Evolutionary conservation across 225 moss, liverwort and hornwort genomes (phyloP), one percentile per base, ranked within the genome.

Genomic region (Polytrichum commune): DNA sequence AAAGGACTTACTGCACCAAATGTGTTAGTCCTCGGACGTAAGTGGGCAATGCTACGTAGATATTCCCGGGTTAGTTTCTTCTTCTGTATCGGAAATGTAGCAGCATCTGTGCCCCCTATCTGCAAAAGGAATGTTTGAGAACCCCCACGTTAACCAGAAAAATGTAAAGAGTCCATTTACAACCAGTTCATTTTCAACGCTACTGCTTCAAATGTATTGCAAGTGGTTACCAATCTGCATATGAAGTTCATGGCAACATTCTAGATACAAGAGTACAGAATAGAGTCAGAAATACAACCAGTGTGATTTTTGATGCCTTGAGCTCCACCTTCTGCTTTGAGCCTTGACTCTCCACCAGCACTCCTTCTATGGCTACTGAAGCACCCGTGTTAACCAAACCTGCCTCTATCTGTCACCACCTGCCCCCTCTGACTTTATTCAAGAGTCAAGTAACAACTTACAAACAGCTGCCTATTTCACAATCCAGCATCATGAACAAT

Each of bases 281-380:
- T 46, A 64, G 54, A 70, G 7, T 23, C 20, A 55, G 60, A 28
- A 19, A 69, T 65, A 66, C 60, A 53, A 94, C 96, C 82, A 97
- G 68, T 19, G 79, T 86, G 58, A 97, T 75, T 77, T 91, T 94
- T 18, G 80, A 69, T 29, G 91, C 91, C 80, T 94, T 92, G 58
- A 97, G 90, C 85, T 97, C 97, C 80, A 97, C 88, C 79, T 91
- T 94, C 77, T 97, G 97, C 80, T 92, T 97, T 8, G 97, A 78
- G 63, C 97, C 94, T 75, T 91, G 89, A 71, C 97, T 97, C 84
- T 86, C 89, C 18, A 92, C 86, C 56, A 97, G 81, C 6, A 86
- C 84, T 63, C 97, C 94, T 80, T 92, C 94, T 66, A 94, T 85
- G 53, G 91, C 88, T 28, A 97, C 89, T 35, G 97, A 97, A 71